Conservation (phyloP, 108 stramenopile species). For the Craspedostauros australis region DNA sequence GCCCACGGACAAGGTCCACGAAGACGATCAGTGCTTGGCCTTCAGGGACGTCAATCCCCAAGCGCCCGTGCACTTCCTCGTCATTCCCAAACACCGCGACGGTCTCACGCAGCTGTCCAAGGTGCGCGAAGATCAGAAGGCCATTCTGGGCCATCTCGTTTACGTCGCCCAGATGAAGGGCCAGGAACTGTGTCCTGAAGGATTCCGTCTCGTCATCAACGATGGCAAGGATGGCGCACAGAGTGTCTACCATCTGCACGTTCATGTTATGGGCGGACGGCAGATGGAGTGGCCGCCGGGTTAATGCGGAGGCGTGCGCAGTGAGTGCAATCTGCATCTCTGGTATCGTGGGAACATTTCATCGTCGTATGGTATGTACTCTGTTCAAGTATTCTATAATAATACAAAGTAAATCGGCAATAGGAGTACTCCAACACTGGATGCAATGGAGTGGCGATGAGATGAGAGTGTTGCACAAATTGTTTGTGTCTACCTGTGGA, state of each 20-base stretch:
- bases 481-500: too few relatives aligned
- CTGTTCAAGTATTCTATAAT: too few relatives aligned
- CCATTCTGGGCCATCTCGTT: conserved; percentile 91
- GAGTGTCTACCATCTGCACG: conserved; percentile 90
- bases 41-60: conserved; percentile 94
- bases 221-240: conserved; percentile 91
- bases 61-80: conserved; percentile 90
- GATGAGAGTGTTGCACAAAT: too few relatives aligned
- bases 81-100: conserved; percentile 95
- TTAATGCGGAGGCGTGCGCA: conserved; percentile 24
- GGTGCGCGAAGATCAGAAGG: conserved; percentile 87
- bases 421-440: too few relatives aligned
- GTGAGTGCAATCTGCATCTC: background rate
- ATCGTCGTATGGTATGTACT: too few relatives aligned
- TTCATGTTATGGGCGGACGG: conserved; percentile 89
- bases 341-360: too few relatives aligned
- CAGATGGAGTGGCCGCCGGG: conserved; percentile 94
- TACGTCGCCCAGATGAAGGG: conserved; percentile 85
- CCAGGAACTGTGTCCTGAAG: conserved; percentile 78
- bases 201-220: conserved; percentile 93
- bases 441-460: too few relatives aligned
- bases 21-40: conserved; percentile 87
- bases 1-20: conserved; percentile 84
- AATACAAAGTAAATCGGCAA: too few relatives aligned
- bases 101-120: conserved; percentile 88